Conservation (phyloP, 352 stramenopile species). For the Phytophthora aleatoria region DNA sequence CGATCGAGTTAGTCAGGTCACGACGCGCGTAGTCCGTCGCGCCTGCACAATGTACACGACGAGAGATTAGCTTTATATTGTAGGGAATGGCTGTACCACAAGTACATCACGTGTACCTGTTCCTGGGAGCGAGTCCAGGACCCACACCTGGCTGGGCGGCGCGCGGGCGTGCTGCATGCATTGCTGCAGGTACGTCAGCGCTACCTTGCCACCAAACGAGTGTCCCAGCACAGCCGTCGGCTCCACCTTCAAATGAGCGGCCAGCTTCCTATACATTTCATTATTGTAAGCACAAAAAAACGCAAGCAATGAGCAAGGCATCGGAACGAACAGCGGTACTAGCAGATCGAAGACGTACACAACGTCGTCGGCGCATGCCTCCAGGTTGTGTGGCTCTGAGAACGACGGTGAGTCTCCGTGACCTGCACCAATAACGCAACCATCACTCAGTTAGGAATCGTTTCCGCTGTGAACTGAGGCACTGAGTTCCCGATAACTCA, state of each 20-base stretch:
- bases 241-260: slow-evolving; percentile 52
- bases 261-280: slow-evolving; percentile 43
- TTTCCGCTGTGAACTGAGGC: not conserved
- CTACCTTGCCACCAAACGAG: slow-evolving; percentile 84
- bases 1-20: slow-evolving; percentile 69
- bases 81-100: not conserved
- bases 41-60: slow-evolving; percentile 24
- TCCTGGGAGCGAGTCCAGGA: slow-evolving; percentile 74
- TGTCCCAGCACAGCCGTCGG: slow-evolving; percentile 72
- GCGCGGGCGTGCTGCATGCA: slow-evolving; percentile 47
- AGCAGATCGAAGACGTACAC: slow-evolving; percentile 45
- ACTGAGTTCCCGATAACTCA: slow-evolving; percentile 22
- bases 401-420: slow-evolving; percentile 82
- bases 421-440: slow-evolving; percentile 28
- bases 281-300: not conserved
- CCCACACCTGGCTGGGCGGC: slow-evolving; percentile 64
- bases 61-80: not conserved
- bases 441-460: slow-evolving; percentile 1
- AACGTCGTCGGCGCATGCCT: slow-evolving; percentile 71
- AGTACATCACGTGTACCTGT: slow-evolving; percentile 41
- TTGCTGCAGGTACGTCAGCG: slow-evolving; percentile 66
- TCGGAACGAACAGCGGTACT: not conserved
- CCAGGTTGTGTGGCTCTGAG: slow-evolving; percentile 57
- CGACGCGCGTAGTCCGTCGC: slow-evolving; percentile 68
- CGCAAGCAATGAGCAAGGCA: no score